A percentile compares a stretch with the other conserved stretches of the same genome.
Evolutionary conservation across 2,329 filamentous ascomycete species (phyloP).

Genomic region (Mollisiaceae sp.): DNA sequence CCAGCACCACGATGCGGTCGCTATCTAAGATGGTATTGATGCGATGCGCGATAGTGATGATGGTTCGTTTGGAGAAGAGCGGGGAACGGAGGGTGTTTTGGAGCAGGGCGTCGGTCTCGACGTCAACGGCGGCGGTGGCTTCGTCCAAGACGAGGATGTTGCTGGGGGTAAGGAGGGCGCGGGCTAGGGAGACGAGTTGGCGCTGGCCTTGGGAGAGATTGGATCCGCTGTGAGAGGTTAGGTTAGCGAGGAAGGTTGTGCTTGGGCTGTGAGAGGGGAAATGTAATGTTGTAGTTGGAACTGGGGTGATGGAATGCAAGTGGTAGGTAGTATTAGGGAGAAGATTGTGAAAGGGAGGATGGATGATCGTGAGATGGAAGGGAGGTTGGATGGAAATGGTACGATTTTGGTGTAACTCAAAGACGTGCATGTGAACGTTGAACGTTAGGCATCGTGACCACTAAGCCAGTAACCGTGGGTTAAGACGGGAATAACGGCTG

Average conservation of each 20-base stretch:
- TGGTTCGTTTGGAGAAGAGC: constrained; percentile 86
- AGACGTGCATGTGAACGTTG: neutral
- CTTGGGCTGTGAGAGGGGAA: neutral
- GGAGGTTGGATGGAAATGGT: constrained; percentile 6
- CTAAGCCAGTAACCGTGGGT: neutral
- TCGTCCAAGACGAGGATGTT: constrained; percentile 98
- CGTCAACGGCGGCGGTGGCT: constrained; percentile 80
- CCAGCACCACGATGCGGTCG: constrained; percentile 91
- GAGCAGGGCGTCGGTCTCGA: constrained; percentile 70
- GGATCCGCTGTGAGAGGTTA: constrained; percentile 63
- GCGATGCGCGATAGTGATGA: constrained; percentile 97
- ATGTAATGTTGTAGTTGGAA: constrained; percentile 1
- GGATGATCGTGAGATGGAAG: constrained; percentile 2
- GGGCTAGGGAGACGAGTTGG: constrained; percentile 90
- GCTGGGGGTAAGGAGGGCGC: constrained; percentile 90
- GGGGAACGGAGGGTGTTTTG: constrained; percentile 67
- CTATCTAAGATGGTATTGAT: constrained; percentile 94
- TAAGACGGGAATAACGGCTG: constrained; percentile 1
- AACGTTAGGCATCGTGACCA: neutral
- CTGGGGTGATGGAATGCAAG: neutral
- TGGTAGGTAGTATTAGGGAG: neutral
- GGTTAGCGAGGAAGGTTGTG: neutral
- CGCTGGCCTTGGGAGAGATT: constrained; percentile 95
- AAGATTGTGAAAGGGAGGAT: neutral
- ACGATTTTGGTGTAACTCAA: neutral